Percentiles rank a stretch among this genome's conserved stretches.
phyloP scores from a whole-genome alignment of 306 rosid species.

The Ammopiptanthus mongolicus region DNA sequence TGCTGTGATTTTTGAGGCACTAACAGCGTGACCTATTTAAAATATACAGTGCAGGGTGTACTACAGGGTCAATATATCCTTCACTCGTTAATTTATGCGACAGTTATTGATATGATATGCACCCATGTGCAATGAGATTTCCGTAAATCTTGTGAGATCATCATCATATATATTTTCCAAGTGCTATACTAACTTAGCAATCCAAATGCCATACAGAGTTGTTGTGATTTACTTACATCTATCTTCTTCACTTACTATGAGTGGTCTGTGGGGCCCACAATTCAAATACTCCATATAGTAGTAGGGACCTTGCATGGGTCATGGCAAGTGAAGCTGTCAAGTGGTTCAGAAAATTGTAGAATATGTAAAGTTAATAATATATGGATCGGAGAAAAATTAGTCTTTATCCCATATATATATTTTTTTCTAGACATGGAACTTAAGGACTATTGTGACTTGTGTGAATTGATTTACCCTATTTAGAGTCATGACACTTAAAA shows the following conservation, averaged over 20 bases:
- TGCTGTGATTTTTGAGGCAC: background rate
- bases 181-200: constrained; percentile 21
- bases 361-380: background rate
- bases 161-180: constrained; percentile 18
- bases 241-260: constrained; percentile 29
- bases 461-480: constrained; percentile 23
- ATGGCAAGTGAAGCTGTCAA: constrained; percentile 28
- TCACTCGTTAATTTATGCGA: background rate
- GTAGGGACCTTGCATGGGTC: constrained; percentile 34
- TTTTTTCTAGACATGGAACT: constrained; percentile 19
- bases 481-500: background rate
- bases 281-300: constrained; percentile 17
- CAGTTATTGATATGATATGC: constrained; percentile 32
- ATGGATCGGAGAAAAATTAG: constrained; percentile 19
- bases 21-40: constrained; percentile 12
- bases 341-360: constrained; percentile 20
- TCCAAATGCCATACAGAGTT: constrained; percentile 27
- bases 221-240: constrained; percentile 41
- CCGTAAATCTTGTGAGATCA: constrained; percentile 45
- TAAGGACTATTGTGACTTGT: constrained; percentile 22
- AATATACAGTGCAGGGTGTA: constrained; percentile 6
- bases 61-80: constrained; percentile 17
- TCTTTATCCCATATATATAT: constrained; percentile 1
- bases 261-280: constrained; percentile 34
- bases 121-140: constrained; percentile 48